Percentiles rank a stretch among this genome's conserved stretches.
phyloP scores from a whole-genome alignment of 768 basidiomycete genomes.

The Boletus reticuloceps region DNA sequence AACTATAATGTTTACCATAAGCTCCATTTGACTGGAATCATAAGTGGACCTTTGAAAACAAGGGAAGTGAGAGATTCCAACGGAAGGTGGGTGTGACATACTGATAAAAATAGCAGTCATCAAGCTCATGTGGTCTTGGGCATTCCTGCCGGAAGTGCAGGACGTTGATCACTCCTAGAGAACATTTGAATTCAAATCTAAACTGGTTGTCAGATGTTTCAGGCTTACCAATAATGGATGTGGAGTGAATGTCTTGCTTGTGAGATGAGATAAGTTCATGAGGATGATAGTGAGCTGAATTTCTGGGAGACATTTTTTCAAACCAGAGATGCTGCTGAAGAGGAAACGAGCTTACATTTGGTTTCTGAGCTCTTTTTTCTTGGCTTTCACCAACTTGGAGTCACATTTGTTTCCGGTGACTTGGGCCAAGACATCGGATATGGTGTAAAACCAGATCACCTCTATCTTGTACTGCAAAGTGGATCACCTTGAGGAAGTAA shows the following conservation, averaged over 20 bases:
- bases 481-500: not conserved
- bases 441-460: not conserved
- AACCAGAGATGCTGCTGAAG: not conserved
- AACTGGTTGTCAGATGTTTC: not conserved
- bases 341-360: not conserved
- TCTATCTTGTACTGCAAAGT: not conserved
- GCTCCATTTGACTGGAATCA: not conserved
- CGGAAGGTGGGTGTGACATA: not conserved
- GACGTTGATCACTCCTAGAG: not conserved
- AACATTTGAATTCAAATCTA: not conserved
- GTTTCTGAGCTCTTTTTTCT: not conserved
- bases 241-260: not conserved
- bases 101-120: not conserved
- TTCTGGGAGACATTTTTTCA: not conserved
- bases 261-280: not conserved
- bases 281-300: not conserved
- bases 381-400: not conserved
- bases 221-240: not conserved
- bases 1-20: not conserved
- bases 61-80: no score
- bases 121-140: not conserved
- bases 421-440: not conserved
- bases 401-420: not conserved
- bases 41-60: not conserved
- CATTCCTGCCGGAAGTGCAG: not conserved